A percentile compares a stretch with the other conserved stretches of the same genome.
Conservation (phyloP, 495 filamentous ascomycete genomes). For the Lepraria neglecta region DNA sequence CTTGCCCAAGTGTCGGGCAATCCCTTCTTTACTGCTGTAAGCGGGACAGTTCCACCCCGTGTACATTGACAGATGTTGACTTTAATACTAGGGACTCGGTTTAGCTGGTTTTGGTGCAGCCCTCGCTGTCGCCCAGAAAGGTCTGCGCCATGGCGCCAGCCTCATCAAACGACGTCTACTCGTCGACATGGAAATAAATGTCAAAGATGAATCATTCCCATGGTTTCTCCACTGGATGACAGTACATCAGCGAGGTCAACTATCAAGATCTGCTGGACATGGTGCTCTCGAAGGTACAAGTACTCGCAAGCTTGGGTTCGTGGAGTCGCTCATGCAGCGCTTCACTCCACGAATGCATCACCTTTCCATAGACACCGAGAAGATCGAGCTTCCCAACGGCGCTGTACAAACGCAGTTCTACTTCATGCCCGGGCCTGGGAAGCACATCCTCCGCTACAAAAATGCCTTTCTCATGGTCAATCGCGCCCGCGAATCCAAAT, state of each 20-base stretch:
- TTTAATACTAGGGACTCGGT: slow-evolving; percentile 57
- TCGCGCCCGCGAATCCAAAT: slow-evolving; percentile 70
- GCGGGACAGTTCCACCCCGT: slow-evolving; percentile 7
- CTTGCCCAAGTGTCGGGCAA: slow-evolving; percentile 54
- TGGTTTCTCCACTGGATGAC: slow-evolving; percentile 96
- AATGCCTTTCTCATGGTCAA: slow-evolving; percentile 80
- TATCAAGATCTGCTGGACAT: slow-evolving; percentile 24
- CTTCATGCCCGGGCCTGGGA: slow-evolving; percentile 83
- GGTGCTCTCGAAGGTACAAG: slow-evolving; percentile 28
- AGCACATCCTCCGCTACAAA: slow-evolving; percentile 77
- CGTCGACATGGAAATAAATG: slow-evolving; percentile 89
- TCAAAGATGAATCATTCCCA: slow-evolving; percentile 84
- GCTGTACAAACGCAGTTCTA: slow-evolving; percentile 72
- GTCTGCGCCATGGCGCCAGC: slow-evolving; percentile 57
- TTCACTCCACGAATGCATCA: slow-evolving; percentile 60
- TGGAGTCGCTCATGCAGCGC: slow-evolving; percentile 50
- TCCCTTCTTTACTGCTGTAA: slow-evolving; percentile 64
- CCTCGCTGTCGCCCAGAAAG: slow-evolving; percentile 67
- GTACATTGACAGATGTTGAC: slow-evolving; percentile 6
- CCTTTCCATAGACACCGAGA: slow-evolving; percentile 61
- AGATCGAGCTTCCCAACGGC: slow-evolving; percentile 53
- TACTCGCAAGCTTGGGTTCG: slow-evolving; percentile 35
- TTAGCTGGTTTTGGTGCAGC: slow-evolving; percentile 80
- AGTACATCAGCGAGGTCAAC: slow-evolving; percentile 59
- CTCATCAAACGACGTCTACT: slow-evolving; percentile 80